Percentiles rank a stretch among this genome's conserved stretches.
Evolutionary conservation across 768 basidiomycete genomes (phyloP).

Genomic region (Inosperma sp.): DNA sequence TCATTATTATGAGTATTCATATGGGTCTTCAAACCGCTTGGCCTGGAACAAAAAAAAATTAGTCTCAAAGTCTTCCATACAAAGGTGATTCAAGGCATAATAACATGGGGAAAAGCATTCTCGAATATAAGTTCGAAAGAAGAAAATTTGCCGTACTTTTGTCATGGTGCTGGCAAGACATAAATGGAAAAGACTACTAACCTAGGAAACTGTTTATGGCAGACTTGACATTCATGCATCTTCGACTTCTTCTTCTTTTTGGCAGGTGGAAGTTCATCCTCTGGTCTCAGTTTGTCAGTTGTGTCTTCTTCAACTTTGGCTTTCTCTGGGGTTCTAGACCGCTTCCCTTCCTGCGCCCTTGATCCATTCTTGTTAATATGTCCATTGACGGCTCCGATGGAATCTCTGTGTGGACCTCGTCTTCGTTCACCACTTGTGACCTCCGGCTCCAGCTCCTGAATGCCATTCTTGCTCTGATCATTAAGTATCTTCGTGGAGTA

Average conservation of each 20-base stretch:
- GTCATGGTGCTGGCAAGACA: neutral
- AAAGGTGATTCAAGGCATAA: neutral
- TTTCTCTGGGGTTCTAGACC: too few species aligned
- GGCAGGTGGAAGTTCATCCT: slow-evolving; percentile 2
- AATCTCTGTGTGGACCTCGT: too few species aligned
- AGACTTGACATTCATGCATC: slow-evolving; percentile 51
- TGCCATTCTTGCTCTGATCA: too few species aligned
- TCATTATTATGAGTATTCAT: slow-evolving; percentile 54
- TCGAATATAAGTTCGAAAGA: too few species aligned
- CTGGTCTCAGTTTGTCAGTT: too few species aligned
- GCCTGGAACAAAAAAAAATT: slow-evolving; percentile 28
- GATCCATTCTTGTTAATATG: too few species aligned
- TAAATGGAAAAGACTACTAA: slow-evolving; percentile 17
- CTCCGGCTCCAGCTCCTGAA: too few species aligned
- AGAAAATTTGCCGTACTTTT: neutral
- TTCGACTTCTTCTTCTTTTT: slow-evolving; percentile 49
- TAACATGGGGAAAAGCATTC: neutral
- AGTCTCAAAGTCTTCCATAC: neutral
- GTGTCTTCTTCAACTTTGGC: too few species aligned
- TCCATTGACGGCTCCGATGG: too few species aligned
- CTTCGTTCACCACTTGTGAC: too few species aligned
- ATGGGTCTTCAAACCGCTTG: slow-evolving; percentile 53
- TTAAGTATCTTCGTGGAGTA: neutral
- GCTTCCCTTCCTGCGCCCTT: too few species aligned
- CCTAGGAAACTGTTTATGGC: slow-evolving; percentile 50